A percentile compares a stretch with the other conserved stretches of the same genome.
Conservation (phyloP, 192 early-diverging fungal species). For the Coemansia sp. region DNA sequence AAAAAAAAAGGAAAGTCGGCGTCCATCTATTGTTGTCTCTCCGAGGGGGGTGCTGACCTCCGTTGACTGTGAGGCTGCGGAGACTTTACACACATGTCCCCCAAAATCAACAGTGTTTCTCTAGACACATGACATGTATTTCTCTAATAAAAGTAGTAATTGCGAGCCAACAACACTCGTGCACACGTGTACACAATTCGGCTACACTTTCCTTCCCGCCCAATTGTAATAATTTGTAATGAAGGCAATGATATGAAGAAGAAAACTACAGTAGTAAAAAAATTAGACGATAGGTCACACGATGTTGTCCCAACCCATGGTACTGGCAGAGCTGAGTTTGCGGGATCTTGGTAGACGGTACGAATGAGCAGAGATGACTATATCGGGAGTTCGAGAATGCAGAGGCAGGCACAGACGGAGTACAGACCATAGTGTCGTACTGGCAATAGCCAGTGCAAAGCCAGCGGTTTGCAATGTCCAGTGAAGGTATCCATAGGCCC, state of each 20-base stretch:
- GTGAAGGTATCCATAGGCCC: constrained; percentile 34
- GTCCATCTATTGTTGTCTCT: background rate
- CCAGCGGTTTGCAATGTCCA: constrained; percentile 22
- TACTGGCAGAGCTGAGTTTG: constrained; percentile 11
- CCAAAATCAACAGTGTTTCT: background rate
- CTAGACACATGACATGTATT: background rate
- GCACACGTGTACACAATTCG: too few relatives aligned
- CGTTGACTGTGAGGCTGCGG: background rate
- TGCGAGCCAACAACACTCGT: too few relatives aligned
- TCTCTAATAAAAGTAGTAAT: too few relatives aligned
- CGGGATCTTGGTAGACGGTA: background rate
- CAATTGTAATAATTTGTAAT: too few relatives aligned
- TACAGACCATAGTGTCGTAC: background rate
- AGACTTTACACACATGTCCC: background rate
- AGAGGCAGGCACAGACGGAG: background rate
- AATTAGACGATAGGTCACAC: background rate
- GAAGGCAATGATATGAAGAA: background rate
- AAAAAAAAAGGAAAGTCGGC: background rate
- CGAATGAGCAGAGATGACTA: background rate
- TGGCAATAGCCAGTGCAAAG: constrained; percentile 11
- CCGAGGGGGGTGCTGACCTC: background rate
- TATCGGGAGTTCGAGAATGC: background rate
- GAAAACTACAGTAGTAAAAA: background rate
- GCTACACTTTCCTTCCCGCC: too few relatives aligned
- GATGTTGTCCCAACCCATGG: background rate